Conservation (phyloP, 2,329 filamentous ascomycete genomes). For the Aureobasidium sp. region DNA sequence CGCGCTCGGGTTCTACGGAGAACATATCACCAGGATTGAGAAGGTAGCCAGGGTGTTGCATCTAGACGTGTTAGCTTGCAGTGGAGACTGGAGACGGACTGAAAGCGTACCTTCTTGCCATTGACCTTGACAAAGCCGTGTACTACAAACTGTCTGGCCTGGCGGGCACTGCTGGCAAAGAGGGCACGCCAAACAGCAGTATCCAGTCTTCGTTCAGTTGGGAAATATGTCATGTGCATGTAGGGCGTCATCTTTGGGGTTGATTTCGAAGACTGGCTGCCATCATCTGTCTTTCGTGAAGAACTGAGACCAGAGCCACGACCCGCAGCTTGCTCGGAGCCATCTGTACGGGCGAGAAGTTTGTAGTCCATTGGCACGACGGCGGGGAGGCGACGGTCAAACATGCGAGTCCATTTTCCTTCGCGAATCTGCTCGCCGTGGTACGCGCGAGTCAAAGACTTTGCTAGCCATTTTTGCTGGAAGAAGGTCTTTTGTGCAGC, state of each 20-base stretch:
- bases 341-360: slow-evolving; percentile 75
- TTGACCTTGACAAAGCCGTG: slow-evolving; percentile 94
- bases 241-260: slow-evolving; percentile 62
- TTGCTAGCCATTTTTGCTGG: slow-evolving; percentile 96
- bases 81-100: background rate
- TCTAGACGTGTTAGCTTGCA: slow-evolving; percentile 47
- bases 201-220: slow-evolving; percentile 82
- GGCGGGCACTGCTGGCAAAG: slow-evolving; percentile 87
- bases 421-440: slow-evolving; percentile 94
- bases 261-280: slow-evolving; percentile 11
- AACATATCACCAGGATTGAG: slow-evolving; percentile 98
- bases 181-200: slow-evolving; percentile 90
- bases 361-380: slow-evolving; percentile 78
- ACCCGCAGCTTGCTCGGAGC: slow-evolving; percentile 74
- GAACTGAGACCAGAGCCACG: slow-evolving; percentile 65
- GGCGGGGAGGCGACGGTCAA: slow-evolving; percentile 69
- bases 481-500: slow-evolving; percentile 64
- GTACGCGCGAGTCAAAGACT: slow-evolving; percentile 75
- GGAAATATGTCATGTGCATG: slow-evolving; percentile 93
- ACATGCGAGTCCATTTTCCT: slow-evolving; percentile 90
- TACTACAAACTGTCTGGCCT: slow-evolving; percentile 88
- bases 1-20: slow-evolving; percentile 82
- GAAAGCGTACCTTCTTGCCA: slow-evolving; percentile 68
- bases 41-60: slow-evolving; percentile 84
- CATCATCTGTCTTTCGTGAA: slow-evolving; percentile 17